Percentiles rank a stretch among this genome's conserved stretches.
Evolutionary conservation across 78 protist genomes (phyloP).

Genomic region (Planoprotostelium fungivorum): DNA sequence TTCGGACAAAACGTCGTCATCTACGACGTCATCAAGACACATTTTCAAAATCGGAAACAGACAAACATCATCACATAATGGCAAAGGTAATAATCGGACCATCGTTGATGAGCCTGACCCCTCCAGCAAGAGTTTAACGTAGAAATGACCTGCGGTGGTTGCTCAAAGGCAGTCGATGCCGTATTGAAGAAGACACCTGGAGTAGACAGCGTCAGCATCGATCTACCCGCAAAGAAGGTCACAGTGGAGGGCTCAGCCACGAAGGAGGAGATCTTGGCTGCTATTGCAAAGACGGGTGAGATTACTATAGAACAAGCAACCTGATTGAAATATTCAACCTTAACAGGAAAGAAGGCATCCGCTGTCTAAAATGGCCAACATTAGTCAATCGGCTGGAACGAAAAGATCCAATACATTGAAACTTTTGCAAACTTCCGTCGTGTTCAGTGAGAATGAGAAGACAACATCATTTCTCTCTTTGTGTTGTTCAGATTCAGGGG

Average conservation of each 20-base stretch:
- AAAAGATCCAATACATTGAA: too few relatives aligned
- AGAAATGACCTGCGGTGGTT: slow-evolving; percentile 63
- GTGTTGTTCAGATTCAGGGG: too few relatives aligned
- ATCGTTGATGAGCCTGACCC: background rate
- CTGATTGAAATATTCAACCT: background rate
- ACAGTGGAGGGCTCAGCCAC: background rate
- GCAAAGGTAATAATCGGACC: background rate
- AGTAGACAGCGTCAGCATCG: background rate
- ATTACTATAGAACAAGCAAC: too few relatives aligned
- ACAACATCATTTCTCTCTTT: too few relatives aligned
- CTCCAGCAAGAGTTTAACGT: slow-evolving; percentile 45
- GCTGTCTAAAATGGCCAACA: background rate
- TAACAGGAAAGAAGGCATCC: background rate
- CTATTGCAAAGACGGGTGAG: background rate
- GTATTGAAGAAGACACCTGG: slow-evolving; percentile 13
- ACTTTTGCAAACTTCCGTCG: too few relatives aligned
- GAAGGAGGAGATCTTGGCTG: background rate
- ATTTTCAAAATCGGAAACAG: too few relatives aligned
- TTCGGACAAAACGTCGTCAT: too few relatives aligned
- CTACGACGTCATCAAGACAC: too few relatives aligned
- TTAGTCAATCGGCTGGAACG: too few relatives aligned
- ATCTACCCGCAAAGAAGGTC: background rate
- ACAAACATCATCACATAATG: background rate
- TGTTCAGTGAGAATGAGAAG: too few relatives aligned
- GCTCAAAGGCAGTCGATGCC: slow-evolving; percentile 44